These are phyloP conservation scores for Stephania yunnanensis DNA, from an alignment of 164 flowering plant genomes.

Conservation along the genomic window DNA sequence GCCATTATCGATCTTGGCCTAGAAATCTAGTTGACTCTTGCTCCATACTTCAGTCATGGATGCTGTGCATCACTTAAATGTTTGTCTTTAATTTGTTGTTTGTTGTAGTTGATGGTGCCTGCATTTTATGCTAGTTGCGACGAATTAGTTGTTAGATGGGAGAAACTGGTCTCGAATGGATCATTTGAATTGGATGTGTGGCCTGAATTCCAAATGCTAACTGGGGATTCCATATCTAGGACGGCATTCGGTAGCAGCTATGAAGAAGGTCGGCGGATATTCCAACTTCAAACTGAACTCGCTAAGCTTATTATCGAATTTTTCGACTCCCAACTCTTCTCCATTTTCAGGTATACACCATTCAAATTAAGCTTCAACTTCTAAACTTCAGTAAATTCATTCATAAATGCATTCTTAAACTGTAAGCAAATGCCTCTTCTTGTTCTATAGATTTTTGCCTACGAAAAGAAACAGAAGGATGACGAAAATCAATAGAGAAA, in stretches of 20 bases:
- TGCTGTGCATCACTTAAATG: neutral
- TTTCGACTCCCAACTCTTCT: neutral
- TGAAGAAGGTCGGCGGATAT: slow-evolving; percentile 36
- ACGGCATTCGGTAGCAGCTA: slow-evolving; percentile 38
- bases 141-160: slow-evolving; percentile 24
- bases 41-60: neutral
- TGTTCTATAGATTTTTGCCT: slow-evolving; percentile 1
- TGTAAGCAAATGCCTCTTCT: neutral
- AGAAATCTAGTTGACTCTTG: neutral
- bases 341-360: slow-evolving; percentile 16
- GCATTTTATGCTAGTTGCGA: slow-evolving; percentile 26
- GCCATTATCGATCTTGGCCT: neutral
- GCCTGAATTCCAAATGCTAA: slow-evolving; percentile 25
- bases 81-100: neutral
- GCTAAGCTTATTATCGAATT: slow-evolving; percentile 10
- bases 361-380: no score
- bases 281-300: slow-evolving; percentile 34
- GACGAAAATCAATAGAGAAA: slow-evolving; percentile 12
- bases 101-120: slow-evolving; percentile 25
- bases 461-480: slow-evolving; percentile 17
- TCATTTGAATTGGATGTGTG: slow-evolving; percentile 30
- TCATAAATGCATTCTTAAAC: neutral
- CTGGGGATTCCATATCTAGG: slow-evolving; percentile 30
- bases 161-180: neutral
- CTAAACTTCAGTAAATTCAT: no score